A percentile compares a stretch with the other conserved stretches of the same genome.
Evolutionary conservation across 163 green algal species (phyloP).

Genomic region (Coccomyxa subellipsoidea): DNA sequence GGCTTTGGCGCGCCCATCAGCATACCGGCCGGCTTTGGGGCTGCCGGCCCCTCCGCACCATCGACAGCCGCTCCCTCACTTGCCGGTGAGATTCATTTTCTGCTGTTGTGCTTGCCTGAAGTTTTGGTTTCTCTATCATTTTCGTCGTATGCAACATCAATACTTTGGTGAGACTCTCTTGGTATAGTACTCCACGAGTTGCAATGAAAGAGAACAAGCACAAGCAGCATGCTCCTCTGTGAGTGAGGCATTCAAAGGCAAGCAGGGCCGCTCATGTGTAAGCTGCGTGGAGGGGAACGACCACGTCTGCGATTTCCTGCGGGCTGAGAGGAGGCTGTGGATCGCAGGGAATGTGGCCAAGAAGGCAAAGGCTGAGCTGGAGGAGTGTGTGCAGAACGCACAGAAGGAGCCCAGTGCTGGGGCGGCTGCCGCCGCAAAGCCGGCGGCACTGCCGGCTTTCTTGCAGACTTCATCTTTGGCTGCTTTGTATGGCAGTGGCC

Average conservation of each 20-base stretch:
- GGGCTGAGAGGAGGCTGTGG: not conserved
- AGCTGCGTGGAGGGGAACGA: too few species aligned
- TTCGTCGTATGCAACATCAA: too few species aligned
- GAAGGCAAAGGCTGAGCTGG: not conserved
- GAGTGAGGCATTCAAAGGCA: too few species aligned
- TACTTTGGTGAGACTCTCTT: too few species aligned
- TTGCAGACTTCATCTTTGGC: not conserved
- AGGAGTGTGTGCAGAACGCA: not conserved
- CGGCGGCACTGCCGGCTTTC: not conserved
- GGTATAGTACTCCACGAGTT: too few species aligned
- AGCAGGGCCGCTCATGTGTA: too few species aligned
- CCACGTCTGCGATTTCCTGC: too few species aligned
- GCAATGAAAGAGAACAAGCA: too few species aligned
- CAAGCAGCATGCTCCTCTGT: too few species aligned
- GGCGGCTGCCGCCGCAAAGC: not conserved
- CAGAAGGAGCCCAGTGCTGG: not conserved
- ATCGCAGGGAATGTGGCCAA: not conserved
- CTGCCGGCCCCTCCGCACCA: not conserved
- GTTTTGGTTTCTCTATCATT: too few species aligned
- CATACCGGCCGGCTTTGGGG: not conserved
- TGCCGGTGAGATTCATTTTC: not conserved
- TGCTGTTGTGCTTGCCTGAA: too few species aligned
- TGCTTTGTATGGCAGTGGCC: not conserved
- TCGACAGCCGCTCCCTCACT: not conserved
- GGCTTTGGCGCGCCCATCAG: conserved; percentile 17